These are phyloP conservation scores for Mallotus repandus DNA, from an alignment of 441 rosid genomes.

Conservation along the genomic window DNA sequence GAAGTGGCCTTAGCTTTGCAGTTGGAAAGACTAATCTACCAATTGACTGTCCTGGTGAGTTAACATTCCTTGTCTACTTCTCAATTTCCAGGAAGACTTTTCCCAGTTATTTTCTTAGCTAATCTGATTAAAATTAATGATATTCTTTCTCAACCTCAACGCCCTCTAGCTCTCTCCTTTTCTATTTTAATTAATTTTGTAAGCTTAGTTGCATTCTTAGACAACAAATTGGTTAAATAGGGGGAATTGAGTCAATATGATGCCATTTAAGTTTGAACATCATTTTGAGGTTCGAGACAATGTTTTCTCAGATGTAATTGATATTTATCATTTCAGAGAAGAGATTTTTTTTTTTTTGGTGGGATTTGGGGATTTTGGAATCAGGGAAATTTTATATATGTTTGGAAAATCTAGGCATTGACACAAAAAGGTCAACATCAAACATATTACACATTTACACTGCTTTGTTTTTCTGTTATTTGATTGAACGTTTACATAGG, in stretches of 20 bases:
- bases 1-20: conserved; percentile 79
- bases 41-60: conserved; percentile 44
- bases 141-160: too few species aligned
- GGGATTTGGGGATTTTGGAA: too few species aligned
- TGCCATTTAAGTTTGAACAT: neutral
- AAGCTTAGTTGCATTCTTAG: neutral
- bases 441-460: too few species aligned
- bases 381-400: too few species aligned
- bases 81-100: neutral
- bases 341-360: too few species aligned
- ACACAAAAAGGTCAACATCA: too few species aligned
- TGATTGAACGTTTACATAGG: neutral
- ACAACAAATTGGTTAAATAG: neutral
- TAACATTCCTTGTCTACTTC: conserved; percentile 4
- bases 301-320: neutral
- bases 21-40: conserved; percentile 44
- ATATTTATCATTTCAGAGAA: too few species aligned
- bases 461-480: neutral
- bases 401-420: too few species aligned
- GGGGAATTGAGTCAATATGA: neutral
- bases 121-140: neutral
- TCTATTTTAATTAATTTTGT: neutral
- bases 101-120: neutral
- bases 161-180: too few species aligned
- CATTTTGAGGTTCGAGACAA: neutral